Conservation (phyloP, 2,329 filamentous ascomycete genomes). For the Paecilomyces fulvus region DNA sequence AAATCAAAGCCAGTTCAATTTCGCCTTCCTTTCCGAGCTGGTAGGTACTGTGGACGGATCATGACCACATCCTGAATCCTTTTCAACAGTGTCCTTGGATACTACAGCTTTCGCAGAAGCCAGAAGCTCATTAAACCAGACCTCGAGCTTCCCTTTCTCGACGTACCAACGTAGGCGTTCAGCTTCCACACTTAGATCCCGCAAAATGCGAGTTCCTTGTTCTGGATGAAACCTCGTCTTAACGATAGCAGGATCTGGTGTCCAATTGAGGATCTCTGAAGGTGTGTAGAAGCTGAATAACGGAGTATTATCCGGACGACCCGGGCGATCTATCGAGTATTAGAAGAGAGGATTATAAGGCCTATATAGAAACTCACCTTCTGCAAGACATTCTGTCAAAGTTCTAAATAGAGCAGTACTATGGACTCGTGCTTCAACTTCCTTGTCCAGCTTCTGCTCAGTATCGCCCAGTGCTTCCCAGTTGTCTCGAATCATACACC, state of each 20-base stretch:
- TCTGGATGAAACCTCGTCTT: conserved; percentile 49
- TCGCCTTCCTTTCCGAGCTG: not conserved
- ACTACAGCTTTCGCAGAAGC: conserved; percentile 11
- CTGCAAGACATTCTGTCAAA: conserved; percentile 54
- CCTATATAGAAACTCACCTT: conserved; percentile 40
- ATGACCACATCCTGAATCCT: not conserved
- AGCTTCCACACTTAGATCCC: conserved; percentile 68
- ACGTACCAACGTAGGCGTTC: conserved; percentile 55
- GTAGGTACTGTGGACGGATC: not conserved
- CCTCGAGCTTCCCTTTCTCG: conserved; percentile 58
- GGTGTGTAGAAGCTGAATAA: conserved; percentile 19
- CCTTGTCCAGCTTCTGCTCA: conserved; percentile 60
- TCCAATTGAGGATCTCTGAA: conserved; percentile 19
- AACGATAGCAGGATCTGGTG: conserved; percentile 42
- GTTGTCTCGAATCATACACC: conserved; percentile 74
- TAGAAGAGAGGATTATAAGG: not conserved
- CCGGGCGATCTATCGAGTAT: conserved; percentile 8
- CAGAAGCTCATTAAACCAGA: conserved; percentile 50
- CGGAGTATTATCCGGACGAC: conserved; percentile 9
- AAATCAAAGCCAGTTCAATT: conserved; percentile 1
- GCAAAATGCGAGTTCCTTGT: conserved; percentile 57
- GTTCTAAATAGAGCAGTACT: conserved; percentile 63
- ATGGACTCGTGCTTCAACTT: conserved; percentile 54
- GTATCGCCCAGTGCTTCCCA: conserved; percentile 76
- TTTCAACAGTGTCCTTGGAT: conserved; percentile 2